A percentile compares a stretch with the other conserved stretches of the same genome.
These are phyloP conservation scores for Malassezia nana DNA, from an alignment of 1,284 basidiomycete species.

Conservation along the genomic window DNA sequence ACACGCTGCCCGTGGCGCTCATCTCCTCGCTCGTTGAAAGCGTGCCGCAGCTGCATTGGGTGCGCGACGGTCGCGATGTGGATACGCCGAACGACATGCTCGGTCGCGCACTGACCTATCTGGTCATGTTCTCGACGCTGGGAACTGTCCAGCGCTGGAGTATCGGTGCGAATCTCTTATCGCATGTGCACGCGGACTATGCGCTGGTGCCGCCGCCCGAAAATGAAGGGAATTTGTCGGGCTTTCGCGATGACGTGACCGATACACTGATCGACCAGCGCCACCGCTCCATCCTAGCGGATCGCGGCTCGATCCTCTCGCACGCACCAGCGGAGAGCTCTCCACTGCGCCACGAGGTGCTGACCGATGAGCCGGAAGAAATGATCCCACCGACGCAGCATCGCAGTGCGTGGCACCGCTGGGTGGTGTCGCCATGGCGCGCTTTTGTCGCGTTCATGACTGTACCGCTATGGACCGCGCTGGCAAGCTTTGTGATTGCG, in stretches of 20 bases:
- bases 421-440: slow-evolving; percentile 32
- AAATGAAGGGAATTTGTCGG: background rate
- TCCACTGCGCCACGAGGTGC: background rate
- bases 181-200: slow-evolving; percentile 10
- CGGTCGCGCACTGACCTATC: slow-evolving; percentile 79
- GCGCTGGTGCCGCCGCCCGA: background rate
- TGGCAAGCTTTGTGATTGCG: slow-evolving; percentile 69
- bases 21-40: slow-evolving; percentile 78
- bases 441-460: slow-evolving; percentile 72
- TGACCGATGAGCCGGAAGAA: slow-evolving; percentile 2
- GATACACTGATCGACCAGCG: slow-evolving; percentile 9
- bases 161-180: slow-evolving; percentile 49
- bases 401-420: background rate
- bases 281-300: slow-evolving; percentile 5
- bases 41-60: slow-evolving; percentile 76
- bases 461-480: slow-evolving; percentile 54
- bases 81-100: slow-evolving; percentile 79
- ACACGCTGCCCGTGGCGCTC: slow-evolving; percentile 82
- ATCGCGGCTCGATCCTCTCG: background rate
- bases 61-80: slow-evolving; percentile 52
- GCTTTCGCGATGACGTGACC: slow-evolving; percentile 15
- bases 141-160: slow-evolving; percentile 61
- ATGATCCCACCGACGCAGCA: background rate
- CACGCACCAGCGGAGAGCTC: slow-evolving; percentile 1
- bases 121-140: slow-evolving; percentile 81